Conservation (phyloP, 768 basidiomycete species). For the Lentinula aciculospora region DNA sequence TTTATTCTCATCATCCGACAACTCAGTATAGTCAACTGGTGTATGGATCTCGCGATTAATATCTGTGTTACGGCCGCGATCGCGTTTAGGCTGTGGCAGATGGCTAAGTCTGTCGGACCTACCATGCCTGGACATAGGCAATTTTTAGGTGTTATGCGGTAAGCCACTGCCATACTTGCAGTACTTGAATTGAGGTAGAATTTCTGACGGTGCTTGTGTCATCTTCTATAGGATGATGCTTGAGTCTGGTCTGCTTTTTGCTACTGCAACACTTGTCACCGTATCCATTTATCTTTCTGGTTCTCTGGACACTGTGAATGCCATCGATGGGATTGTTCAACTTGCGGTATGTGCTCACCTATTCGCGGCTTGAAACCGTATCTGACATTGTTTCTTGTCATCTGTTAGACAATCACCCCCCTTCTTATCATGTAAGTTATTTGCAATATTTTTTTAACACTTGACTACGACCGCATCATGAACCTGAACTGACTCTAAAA, state of each 20-base stretch:
- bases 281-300: slow-evolving; percentile 3
- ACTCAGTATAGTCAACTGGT: slow-evolving; percentile 1
- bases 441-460: neutral
- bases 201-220: neutral
- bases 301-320: slow-evolving; percentile 1
- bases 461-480: too few relatives aligned
- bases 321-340: slow-evolving; percentile 5
- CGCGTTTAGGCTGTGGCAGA: slow-evolving; percentile 2
- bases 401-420: slow-evolving; percentile 6
- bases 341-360: neutral
- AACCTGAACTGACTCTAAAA: neutral
- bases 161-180: neutral
- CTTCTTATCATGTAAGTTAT: slow-evolving; percentile 5
- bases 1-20: neutral
- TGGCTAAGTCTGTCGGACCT: neutral
- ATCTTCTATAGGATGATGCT: neutral
- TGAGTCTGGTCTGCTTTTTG: slow-evolving; percentile 5
- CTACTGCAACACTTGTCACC: slow-evolving; percentile 1
- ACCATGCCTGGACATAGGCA: neutral
- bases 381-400: neutral
- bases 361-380: neutral
- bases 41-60: slow-evolving; percentile 6
- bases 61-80: slow-evolving; percentile 7
- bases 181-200: neutral
- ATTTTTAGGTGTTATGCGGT: neutral